Evolutionary conservation across 78 protist species (phyloP), one percentile per base, ranked within the genome.

Genomic region (Protostelium mycophagum): DNA sequence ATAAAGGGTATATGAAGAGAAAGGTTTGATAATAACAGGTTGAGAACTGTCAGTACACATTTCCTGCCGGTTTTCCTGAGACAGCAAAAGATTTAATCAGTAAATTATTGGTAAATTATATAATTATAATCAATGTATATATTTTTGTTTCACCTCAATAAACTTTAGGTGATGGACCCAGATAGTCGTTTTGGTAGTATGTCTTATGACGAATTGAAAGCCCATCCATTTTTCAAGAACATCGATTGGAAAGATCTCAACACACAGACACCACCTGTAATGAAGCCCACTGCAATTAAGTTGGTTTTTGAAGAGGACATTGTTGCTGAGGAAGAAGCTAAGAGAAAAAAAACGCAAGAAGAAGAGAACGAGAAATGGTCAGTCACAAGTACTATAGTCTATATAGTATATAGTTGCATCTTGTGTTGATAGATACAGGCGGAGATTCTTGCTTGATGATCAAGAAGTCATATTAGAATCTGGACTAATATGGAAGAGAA

Each of bases 201-300:
- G 16, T 36, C 86, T 25, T 93, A 88, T 29, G 85, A 37, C 34
- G 83, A 87, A 34, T 34, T 96, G 34, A 95, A 93, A 38, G 39
- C 39, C 39, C 98, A 96, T 86, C 86, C 92, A 38, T 96, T 96
- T 89, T 96, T 96, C 84, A 31, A 39, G 25, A 92, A 90, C 35
- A 31, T 96, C 83, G 86, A 93, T 34, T 96, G 95, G 95, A 91
- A 87, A 0, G 35, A 36, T 28, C 87, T 96, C 5, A 29, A 37
- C 28, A 83, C 10, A 0, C 37, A 10, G 63, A 34, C 85, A 23
- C 93, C 97, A 38, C 97, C 97, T 83, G 37, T 85, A 34, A 87
- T 95, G 38, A 38, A 36, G 38, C 83, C 94, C 83, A 89, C 89
- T 0, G 38, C 38, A 0, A 92, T 88, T 37, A 85, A 87, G 38